These are phyloP conservation scores for Chenopodium quinoa DNA, from an alignment of 148 eudicot genomes.

Conservation along the genomic window DNA sequence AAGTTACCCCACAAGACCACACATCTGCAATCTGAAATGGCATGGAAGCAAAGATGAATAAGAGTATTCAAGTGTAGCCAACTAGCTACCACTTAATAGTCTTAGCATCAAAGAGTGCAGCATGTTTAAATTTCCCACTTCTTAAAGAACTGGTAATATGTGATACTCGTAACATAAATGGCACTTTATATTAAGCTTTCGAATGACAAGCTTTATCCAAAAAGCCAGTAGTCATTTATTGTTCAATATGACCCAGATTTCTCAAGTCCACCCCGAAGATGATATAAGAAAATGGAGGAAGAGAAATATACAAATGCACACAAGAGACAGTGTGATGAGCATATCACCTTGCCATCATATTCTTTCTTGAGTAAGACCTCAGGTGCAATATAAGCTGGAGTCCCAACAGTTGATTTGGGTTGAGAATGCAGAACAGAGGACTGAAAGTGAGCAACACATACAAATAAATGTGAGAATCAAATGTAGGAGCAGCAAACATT, in stretches of 20 bases:
- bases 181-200: neutral
- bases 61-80: neutral
- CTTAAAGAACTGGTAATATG: too few species aligned
- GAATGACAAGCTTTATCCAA: neutral
- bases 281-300: neutral
- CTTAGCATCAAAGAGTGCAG: neutral
- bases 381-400: constrained; percentile 96
- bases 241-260: neutral
- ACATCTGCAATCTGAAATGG: constrained; percentile 77
- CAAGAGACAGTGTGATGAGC: neutral
- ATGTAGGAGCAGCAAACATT: neutral
- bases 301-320: neutral
- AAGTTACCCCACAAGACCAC: constrained; percentile 94
- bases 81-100: neutral
- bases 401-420: constrained; percentile 95
- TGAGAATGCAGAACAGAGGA: constrained; percentile 93
- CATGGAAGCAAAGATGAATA: neutral
- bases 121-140: neutral
- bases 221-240: neutral
- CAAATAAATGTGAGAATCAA: neutral
- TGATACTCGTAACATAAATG: too few species aligned
- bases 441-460: constrained; percentile 37
- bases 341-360: constrained; percentile 79
- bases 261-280: neutral
- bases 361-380: constrained; percentile 84